These are phyloP conservation scores for Prunus davidiana DNA, from an alignment of 306 rosid genomes.

Conservation along the genomic window DNA sequence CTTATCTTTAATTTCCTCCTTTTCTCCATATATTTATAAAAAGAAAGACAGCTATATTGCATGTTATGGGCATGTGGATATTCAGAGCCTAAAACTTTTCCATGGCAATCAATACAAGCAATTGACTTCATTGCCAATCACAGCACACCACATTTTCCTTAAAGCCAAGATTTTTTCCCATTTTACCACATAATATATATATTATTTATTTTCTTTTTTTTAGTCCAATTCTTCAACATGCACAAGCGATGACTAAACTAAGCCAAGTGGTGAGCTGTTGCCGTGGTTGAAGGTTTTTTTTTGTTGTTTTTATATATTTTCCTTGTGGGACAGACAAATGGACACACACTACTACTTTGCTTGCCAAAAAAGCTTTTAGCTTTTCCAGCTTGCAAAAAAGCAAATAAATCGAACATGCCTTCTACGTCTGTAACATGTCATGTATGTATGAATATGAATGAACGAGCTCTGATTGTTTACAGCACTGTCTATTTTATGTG, in stretches of 20 bases:
- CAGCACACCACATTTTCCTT: neutral
- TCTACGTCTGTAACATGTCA: constrained; percentile 2
- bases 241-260: neutral
- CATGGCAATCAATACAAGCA: constrained; percentile 2
- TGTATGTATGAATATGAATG: neutral
- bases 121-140: constrained; percentile 1
- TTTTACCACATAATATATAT: neutral
- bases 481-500: neutral
- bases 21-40: neutral
- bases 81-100: neutral
- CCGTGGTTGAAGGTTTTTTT: neutral
- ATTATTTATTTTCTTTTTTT: neutral
- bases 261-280: neutral
- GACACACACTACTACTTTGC: neutral
- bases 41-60: constrained; percentile 13
- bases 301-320: neutral
- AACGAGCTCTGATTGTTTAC: neutral
- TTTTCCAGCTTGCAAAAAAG: constrained; percentile 32
- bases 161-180: neutral
- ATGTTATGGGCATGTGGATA: constrained; percentile 9
- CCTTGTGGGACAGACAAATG: constrained; percentile 18
- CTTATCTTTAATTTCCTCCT: neutral
- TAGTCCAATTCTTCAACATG: neutral
- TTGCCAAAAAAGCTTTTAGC: constrained; percentile 3
- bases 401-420: constrained; percentile 25